Evolutionary conservation across 2,329 filamentous ascomycete genomes (phyloP).

Genomic region (Periconia sp.): DNA sequence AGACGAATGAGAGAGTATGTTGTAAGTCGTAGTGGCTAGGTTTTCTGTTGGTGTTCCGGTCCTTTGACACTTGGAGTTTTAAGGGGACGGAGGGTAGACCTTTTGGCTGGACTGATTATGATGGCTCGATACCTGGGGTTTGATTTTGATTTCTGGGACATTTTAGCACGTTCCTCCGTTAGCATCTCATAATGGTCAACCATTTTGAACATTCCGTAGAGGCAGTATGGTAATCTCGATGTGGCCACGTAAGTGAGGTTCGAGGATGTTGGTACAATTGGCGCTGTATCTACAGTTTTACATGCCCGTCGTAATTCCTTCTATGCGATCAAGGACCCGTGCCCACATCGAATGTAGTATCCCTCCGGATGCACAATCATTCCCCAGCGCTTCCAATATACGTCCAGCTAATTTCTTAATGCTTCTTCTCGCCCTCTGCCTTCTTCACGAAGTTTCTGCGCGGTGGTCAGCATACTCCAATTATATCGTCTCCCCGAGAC

Average conservation of each 20-base stretch:
- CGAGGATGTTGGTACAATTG: constrained; percentile 38
- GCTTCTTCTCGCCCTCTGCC: constrained; percentile 40
- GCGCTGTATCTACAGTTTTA: constrained; percentile 39
- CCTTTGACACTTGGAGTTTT: not conserved
- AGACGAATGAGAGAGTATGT: constrained; percentile 16
- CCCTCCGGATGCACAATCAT: not conserved
- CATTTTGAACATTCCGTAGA: not conserved
- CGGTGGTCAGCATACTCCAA: constrained; percentile 17
- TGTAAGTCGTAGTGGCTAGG: not conserved
- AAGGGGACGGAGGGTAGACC: too few species aligned
- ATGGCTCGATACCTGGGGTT: constrained; percentile 20
- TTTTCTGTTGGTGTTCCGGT: not conserved
- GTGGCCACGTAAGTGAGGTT: too few species aligned
- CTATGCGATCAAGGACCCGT: too few species aligned
- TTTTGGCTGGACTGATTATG: constrained; percentile 10
- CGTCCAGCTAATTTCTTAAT: constrained; percentile 1
- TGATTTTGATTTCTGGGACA: too few species aligned
- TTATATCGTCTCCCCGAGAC: too few species aligned
- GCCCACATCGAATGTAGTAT: constrained; percentile 3
- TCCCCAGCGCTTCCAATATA: not conserved
- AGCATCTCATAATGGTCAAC: too few species aligned
- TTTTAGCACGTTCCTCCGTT: too few species aligned
- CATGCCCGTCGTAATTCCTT: constrained; percentile 18
- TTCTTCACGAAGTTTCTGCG: constrained; percentile 47
- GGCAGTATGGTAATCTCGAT: too few species aligned